Evolutionary conservation across 2,329 filamentous ascomycete species (phyloP).

Genomic region (Acrocalymma vagum): DNA sequence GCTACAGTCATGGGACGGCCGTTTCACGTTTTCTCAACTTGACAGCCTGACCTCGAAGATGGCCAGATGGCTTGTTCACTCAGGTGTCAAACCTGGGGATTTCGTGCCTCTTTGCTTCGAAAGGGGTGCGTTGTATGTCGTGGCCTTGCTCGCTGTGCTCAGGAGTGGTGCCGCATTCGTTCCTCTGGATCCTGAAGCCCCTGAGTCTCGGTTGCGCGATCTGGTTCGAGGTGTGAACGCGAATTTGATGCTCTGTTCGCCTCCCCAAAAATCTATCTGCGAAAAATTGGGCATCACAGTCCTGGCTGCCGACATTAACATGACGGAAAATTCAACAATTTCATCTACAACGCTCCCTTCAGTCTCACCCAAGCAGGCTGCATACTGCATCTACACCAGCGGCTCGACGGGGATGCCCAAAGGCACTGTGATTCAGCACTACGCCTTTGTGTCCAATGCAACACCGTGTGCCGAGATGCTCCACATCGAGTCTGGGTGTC

Average conservation of each 20-base stretch:
- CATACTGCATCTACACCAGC: conserved; percentile 45
- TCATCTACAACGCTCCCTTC: neutral
- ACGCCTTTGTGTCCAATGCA: neutral
- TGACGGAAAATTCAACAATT: no score
- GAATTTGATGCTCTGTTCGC: no score
- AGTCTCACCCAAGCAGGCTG: conserved; percentile 1
- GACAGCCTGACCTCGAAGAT: conserved; percentile 7
- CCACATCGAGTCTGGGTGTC: conserved; percentile 17
- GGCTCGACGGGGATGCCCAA: conserved; percentile 51
- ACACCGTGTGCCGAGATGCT: neutral
- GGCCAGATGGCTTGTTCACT: conserved; percentile 10
- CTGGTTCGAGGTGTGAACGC: no score
- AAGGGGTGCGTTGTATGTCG: conserved; percentile 25
- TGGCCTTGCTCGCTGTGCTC: conserved; percentile 51
- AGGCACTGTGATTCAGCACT: conserved; percentile 36
- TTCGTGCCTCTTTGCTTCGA: conserved; percentile 29
- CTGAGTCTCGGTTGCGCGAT: no score
- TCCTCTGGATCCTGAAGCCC: conserved; percentile 42
- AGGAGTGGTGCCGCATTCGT: conserved; percentile 52
- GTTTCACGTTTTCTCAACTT: conserved; percentile 24
- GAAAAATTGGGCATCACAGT: no score
- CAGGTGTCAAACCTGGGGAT: conserved; percentile 16
- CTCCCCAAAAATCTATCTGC: no score
- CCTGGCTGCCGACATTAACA: no score
- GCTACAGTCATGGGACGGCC: conserved; percentile 17